Evolutionary conservation across 2,329 filamentous ascomycete genomes (phyloP), one percentile per base, ranked within the genome.

Genomic region (Cladobotryum mycophilum): DNA sequence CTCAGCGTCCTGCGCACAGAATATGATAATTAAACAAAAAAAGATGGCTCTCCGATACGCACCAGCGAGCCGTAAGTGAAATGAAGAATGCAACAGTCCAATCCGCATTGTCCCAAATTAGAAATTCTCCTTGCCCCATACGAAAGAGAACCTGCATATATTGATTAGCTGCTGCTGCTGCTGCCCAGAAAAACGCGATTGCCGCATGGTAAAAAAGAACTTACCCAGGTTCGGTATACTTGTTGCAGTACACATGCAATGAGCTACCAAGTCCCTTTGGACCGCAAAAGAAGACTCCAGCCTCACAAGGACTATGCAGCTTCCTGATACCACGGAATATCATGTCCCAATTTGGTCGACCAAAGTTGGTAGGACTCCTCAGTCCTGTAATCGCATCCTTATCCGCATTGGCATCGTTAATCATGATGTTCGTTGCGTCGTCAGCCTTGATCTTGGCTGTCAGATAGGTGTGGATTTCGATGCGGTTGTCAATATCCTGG

Each of bases 361-460:
- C 89, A 65, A 93, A 90, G 72, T 90, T 93, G 41, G 88, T 93
- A 17, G 88, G 88, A 49, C 87, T 85, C 45, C 87, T 79, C 30
- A 93, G 78, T 49, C 89, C 88, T 0, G 88, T 93, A 65, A 93
- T 91, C 61, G 88, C 83, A 66, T 93, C 88, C 68, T 86, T 86
- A 65, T 92, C 86, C 58, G 86, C 85, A 63, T 90, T 88, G 65
- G 85, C 87, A 61, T 91, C 87, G 72, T 92, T 91, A 76, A 92
- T 90, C 87, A 92, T 92, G 72, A 93, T 92, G 71, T 93, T 92
- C 42, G 87, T 90, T 45, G 88, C 88, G 63, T 92, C 88, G 66
- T 91, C 87, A 22, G 82, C 80, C 74, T 90, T 89, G 72, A 92
- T 90, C 75, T 87, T 89, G 61, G 88, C 88, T 3, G 88, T 93